A percentile compares a stretch with the other conserved stretches of the same genome.
Evolutionary conservation across 352 stramenopile genomes (phyloP).

Genomic region (Pythium folliculosum): DNA sequence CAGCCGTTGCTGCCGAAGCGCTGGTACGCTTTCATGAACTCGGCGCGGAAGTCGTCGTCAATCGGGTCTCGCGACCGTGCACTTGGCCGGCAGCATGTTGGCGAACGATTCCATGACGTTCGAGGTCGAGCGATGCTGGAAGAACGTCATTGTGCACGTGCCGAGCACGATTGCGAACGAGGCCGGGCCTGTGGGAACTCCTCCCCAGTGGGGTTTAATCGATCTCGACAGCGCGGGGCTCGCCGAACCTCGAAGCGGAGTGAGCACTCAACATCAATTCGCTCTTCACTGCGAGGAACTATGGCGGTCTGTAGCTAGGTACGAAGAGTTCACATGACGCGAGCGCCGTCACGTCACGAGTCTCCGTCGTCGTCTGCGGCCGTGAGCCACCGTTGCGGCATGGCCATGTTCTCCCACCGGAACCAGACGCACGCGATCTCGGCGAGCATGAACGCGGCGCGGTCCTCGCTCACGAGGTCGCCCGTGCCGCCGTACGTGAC

Average conservation of each 20-base stretch:
- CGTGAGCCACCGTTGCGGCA: conserved; percentile 6
- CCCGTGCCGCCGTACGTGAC: conserved; percentile 43
- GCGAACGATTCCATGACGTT: conserved; percentile 59
- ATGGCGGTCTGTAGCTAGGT: no score
- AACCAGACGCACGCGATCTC: background rate
- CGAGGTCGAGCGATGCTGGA: conserved; percentile 39
- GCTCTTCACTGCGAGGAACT: no score
- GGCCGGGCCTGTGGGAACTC: no score
- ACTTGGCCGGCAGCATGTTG: conserved; percentile 44
- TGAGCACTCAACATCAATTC: no score
- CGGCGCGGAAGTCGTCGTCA: conserved; percentile 33
- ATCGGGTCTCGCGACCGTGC: conserved; percentile 46
- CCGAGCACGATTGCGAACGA: conserved; percentile 43
- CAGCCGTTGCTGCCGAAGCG: conserved; percentile 44
- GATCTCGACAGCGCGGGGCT: no score
- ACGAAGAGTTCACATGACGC: no score
- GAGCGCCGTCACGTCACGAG: background rate
- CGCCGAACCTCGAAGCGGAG: no score
- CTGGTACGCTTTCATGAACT: conserved; percentile 59
- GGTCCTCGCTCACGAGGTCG: conserved; percentile 37
- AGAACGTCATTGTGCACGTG: conserved; percentile 45
- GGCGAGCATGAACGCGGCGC: conserved; percentile 30
- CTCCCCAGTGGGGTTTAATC: no score
- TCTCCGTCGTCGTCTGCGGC: no score
- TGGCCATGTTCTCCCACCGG: conserved; percentile 35